A percentile compares a stretch with the other conserved stretches of the same genome.
Conservation (phyloP, 2,329 filamentous ascomycete genomes). For the Lasiodiplodia gonubiensis region DNA sequence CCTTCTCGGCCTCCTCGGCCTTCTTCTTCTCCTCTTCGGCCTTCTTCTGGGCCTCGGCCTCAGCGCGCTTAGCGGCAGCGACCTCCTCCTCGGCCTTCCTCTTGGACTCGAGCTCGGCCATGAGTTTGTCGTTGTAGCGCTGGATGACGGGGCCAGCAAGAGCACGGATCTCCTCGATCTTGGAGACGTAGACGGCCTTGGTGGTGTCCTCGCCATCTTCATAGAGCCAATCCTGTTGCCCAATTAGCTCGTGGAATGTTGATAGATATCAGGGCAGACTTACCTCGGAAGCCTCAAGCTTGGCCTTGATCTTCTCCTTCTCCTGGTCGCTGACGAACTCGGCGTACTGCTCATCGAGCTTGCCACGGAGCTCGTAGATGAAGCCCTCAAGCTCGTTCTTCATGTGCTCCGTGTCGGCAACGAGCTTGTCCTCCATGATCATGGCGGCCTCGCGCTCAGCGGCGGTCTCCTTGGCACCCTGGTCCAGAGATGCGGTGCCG, state of each 20-base stretch:
- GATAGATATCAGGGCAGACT: slow-evolving; percentile 44
- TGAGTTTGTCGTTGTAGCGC: slow-evolving; percentile 93
- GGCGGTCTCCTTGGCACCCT: slow-evolving; percentile 67
- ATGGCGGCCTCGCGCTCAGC: slow-evolving; percentile 86
- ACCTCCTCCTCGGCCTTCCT: slow-evolving; percentile 70
- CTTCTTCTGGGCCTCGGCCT: slow-evolving; percentile 74
- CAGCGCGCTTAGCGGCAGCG: slow-evolving; percentile 65
- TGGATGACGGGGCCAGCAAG: slow-evolving; percentile 90
- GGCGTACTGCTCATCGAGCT: slow-evolving; percentile 89
- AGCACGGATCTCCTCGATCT: slow-evolving; percentile 93
- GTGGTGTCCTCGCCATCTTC: slow-evolving; percentile 94
- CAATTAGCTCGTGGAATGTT: background rate
- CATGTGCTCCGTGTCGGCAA: slow-evolving; percentile 97
- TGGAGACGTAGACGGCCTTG: slow-evolving; percentile 91
- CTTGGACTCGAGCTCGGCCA: slow-evolving; percentile 79
- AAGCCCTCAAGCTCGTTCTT: slow-evolving; percentile 99
- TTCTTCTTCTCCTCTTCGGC: slow-evolving; percentile 72
- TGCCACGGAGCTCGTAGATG: slow-evolving; percentile 96
- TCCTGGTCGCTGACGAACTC: slow-evolving; percentile 91
- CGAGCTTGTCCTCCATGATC: slow-evolving; percentile 98
- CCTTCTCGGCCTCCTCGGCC: slow-evolving; percentile 77
- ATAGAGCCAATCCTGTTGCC: slow-evolving; percentile 89
- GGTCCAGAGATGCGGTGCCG: slow-evolving; percentile 80
- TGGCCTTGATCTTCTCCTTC: slow-evolving; percentile 83
- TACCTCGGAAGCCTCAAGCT: slow-evolving; percentile 87